Evolutionary conservation across 805 yeast genomes (phyloP), one percentile per base, ranked within the genome.

Genomic region (Nakazawaea ernobii): DNA sequence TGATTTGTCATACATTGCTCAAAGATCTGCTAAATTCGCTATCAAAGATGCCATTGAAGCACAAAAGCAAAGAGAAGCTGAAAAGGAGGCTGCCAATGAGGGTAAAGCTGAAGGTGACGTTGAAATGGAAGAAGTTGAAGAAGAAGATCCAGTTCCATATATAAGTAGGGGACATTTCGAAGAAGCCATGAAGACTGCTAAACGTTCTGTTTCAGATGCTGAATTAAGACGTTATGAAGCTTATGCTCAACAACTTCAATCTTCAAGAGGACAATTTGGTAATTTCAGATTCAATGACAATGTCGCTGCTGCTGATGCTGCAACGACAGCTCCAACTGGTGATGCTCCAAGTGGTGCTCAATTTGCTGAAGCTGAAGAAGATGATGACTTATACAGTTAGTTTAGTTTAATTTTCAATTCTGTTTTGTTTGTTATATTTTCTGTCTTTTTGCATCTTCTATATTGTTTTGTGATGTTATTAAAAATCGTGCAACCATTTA

Each of bases 111-210:
- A 60, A 50, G 71, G 57, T 38, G 82, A 69, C 49, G 74, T 63
- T 46, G 60, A 57, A 43, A 46, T 54, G 32, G 74, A 60, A 32
- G 84, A 76, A 49, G 88, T 77, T 52, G 88, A 80, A 67, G 87
- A 80, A 59, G 90, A 82, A 62, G 99, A 94, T 66, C 89, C 96
- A 29, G 99, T 94, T 57, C 99, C 99, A 61, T 94, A 69, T 67
- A 92, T 94, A 60, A 87, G 96, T 29, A 86, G 85, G 63, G 84
- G 84, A 45, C 99, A 94, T 67, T 90, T 94, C 60, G 97, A 94
- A 70, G 98, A 94, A 75, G 99, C 99, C 41, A 94, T 94, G 99
- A 91, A 92, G 82, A 90, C 98, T 1, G 99, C 99, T 46, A 86
- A 90, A 70, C 86, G 98, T 60, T 91, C 97, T 48, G 99, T 94